phyloP scores from a whole-genome alignment of 768 basidiomycete genomes.

The Russula ochroleuca region DNA sequence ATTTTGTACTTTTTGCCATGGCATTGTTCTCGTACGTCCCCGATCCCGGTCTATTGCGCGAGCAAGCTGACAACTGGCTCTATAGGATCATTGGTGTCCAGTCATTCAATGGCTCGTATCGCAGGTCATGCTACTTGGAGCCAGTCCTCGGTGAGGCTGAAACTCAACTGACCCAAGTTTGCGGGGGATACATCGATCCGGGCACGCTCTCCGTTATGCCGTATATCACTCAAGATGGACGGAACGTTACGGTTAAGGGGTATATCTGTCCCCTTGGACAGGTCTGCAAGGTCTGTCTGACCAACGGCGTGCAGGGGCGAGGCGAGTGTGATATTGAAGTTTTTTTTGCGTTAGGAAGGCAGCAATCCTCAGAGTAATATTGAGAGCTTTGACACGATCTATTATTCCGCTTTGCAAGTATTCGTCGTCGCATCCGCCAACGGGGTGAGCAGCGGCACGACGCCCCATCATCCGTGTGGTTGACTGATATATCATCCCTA shows the following conservation, averaged over 20 bases:
- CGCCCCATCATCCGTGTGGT: slow-evolving; percentile 19
- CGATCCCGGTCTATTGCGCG: background rate
- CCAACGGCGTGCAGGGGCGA: background rate
- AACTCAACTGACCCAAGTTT: slow-evolving; percentile 52
- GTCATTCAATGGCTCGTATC: slow-evolving; percentile 81
- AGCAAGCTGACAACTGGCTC: slow-evolving; percentile 1
- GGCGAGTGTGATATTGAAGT: background rate
- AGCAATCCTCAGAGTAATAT: slow-evolving; percentile 61
- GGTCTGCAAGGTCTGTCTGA: slow-evolving; percentile 60
- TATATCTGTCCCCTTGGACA: slow-evolving; percentile 88
- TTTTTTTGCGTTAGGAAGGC: slow-evolving; percentile 43
- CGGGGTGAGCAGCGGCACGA: slow-evolving; percentile 45
- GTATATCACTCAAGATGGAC: slow-evolving; percentile 41
- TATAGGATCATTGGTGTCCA: slow-evolving; percentile 88
- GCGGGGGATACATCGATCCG: slow-evolving; percentile 78
- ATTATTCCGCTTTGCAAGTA: slow-evolving; percentile 75
- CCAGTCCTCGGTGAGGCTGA: slow-evolving; percentile 52
- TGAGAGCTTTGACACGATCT: slow-evolving; percentile 87
- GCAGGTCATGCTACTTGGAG: slow-evolving; percentile 55
- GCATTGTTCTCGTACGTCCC: slow-evolving; percentile 73
- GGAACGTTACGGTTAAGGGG: slow-evolving; percentile 55
- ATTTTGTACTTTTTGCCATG: slow-evolving; percentile 90
- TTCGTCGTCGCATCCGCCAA: slow-evolving; percentile 78
- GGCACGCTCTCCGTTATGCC: slow-evolving; percentile 43
- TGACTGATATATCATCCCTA: slow-evolving; percentile 31